Base-by-base conservation (phyloP, 805 yeast species). In the Yarrowia hollandica region DNA sequence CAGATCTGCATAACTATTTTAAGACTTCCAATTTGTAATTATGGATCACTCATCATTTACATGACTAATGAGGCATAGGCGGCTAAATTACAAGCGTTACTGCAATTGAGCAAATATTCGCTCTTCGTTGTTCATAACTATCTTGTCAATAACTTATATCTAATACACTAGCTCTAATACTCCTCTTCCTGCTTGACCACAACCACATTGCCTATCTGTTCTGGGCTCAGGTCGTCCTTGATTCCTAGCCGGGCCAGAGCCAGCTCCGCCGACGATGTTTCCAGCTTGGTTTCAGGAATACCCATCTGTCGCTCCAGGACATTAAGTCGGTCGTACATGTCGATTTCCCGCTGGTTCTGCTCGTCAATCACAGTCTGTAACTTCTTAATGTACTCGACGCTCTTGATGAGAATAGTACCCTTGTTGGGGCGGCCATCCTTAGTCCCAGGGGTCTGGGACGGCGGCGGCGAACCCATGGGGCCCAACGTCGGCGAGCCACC, bases 381-480 rank as follows among this genome's bases (percentile, higher is more conserved):
- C 69, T 84, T 85, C 8, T 71, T 75, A 44, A 90, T 82, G 70
- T 91, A 90, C 48, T 88, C 96, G 18, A 90, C 96, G 0, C 95
- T 81, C 66, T 84, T 82, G 65, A 82, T 80, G 61, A 90, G 76
- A 52, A 89, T 87, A 5, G 87, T 83, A 22, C 91, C 84, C 72
- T 90, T 90, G 69, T 90, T 88, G 1, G 96, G 92, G 68, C 85
- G 86, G 2, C 84, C 77, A 63, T 88, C 94, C 46, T 69, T 66
- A 16, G 60, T 23, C 11, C 62, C 64, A 6, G 58, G 25, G 60
- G 65, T 39, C 31, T 28, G 39, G 4, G 48, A 55, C 21, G 48
- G 64, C 60, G 19, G 60, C 14, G 16, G 67, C 34, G 25, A 63
- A 41, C 16, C 60, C 58, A 31, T 30, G 31, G 60, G 44, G 16